Evolutionary conservation across 306 rosid genomes (phyloP).

Genomic region (Dicorynia guianensis): DNA sequence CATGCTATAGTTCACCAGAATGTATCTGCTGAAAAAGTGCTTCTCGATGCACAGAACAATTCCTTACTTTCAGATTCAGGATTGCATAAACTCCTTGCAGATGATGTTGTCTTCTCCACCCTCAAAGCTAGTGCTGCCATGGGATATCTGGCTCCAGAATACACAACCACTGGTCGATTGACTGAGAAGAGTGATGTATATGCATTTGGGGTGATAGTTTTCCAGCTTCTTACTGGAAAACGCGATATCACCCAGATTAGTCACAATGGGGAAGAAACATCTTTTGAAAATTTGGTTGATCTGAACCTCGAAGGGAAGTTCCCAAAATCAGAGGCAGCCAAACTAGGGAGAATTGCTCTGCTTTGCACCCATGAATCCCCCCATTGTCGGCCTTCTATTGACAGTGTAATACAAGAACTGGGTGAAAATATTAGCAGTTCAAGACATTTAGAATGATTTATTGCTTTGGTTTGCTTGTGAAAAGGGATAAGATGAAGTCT

Average conservation of each 20-base stretch:
- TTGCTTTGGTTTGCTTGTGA: slow-evolving; percentile 33
- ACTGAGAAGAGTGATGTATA: slow-evolving; percentile 77
- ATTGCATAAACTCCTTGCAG: slow-evolving; percentile 86
- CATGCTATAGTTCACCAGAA: slow-evolving; percentile 69
- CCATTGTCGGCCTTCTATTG: slow-evolving; percentile 71
- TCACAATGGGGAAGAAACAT: slow-evolving; percentile 48
- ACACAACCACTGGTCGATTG: slow-evolving; percentile 70
- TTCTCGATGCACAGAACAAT: slow-evolving; percentile 63
- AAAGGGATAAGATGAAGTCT: slow-evolving; percentile 3
- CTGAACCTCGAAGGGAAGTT: slow-evolving; percentile 70
- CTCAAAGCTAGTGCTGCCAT: slow-evolving; percentile 88
- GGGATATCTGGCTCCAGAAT: slow-evolving; percentile 93
- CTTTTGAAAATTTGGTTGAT: slow-evolving; percentile 63
- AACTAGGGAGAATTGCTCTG: slow-evolving; percentile 65
- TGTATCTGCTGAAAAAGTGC: slow-evolving; percentile 78
- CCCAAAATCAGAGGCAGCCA: slow-evolving; percentile 66
- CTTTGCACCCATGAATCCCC: slow-evolving; percentile 76
- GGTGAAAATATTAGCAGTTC: slow-evolving; percentile 36
- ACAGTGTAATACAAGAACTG: slow-evolving; percentile 57
- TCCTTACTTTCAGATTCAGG: slow-evolving; percentile 76
- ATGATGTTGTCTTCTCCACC: slow-evolving; percentile 73
- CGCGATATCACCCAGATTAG: slow-evolving; percentile 49
- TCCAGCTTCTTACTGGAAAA: slow-evolving; percentile 83
- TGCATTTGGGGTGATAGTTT: slow-evolving; percentile 81
- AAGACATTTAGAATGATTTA: slow-evolving; percentile 17